Percentiles rank a stretch among this genome's conserved stretches.
Evolutionary conservation across 306 rosid genomes (phyloP).

Genomic region (Geum urbanum): DNA sequence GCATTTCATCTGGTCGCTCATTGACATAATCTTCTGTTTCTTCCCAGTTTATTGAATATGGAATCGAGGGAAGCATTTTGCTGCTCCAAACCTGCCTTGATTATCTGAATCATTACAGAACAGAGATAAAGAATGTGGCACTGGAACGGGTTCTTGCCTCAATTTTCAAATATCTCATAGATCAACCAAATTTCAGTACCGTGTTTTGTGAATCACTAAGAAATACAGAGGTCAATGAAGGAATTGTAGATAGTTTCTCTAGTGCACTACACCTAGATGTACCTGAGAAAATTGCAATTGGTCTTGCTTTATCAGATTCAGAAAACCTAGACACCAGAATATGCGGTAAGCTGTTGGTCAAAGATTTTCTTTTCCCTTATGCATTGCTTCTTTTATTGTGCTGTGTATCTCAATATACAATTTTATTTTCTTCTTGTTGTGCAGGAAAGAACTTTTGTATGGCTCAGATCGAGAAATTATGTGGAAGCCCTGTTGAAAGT

Average conservation of each 20-base stretch:
- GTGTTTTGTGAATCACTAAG: constrained; percentile 73
- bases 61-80: constrained; percentile 74
- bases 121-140: constrained; percentile 48
- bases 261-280: constrained; percentile 56
- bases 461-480: constrained; percentile 73
- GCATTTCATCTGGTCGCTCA: constrained; percentile 20
- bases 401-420: not conserved
- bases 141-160: constrained; percentile 50
- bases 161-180: constrained; percentile 61
- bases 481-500: constrained; percentile 56
- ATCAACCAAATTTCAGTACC: constrained; percentile 73
- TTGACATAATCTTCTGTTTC: constrained; percentile 17
- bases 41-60: constrained; percentile 70
- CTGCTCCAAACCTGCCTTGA: constrained; percentile 81
- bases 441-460: constrained; percentile 81
- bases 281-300: constrained; percentile 64
- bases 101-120: constrained; percentile 42
- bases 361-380: not conserved
- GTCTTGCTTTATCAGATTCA: constrained; percentile 88
- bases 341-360: constrained; percentile 46
- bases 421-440: constrained; percentile 18
- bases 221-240: constrained; percentile 59
- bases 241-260: constrained; percentile 53
- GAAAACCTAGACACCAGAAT: constrained; percentile 68
- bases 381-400: constrained; percentile 8